Conservation (phyloP, 1,139 yeast genomes). For the Maudiozyma humilis region DNA sequence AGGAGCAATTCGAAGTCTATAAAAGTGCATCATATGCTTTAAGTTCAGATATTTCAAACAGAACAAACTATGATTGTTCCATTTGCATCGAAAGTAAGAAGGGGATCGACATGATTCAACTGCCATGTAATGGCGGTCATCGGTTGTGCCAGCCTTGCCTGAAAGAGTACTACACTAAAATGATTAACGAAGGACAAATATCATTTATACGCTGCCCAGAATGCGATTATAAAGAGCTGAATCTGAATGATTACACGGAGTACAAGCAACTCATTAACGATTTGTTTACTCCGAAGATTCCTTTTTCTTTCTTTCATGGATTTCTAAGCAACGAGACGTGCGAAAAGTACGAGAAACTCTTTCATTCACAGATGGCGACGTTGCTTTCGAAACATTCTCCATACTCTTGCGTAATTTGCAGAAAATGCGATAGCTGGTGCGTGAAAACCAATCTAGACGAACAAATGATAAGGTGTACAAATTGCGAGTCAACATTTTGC, state of each 20-base stretch:
- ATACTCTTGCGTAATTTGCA: constrained; percentile 45
- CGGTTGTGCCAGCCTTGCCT: constrained; percentile 48
- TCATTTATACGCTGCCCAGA: constrained; percentile 55
- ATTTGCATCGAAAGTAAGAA: constrained; percentile 50
- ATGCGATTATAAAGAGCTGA: constrained; percentile 34
- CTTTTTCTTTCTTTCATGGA: constrained; percentile 30
- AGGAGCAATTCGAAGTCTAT: constrained; percentile 17
- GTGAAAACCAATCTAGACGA: constrained; percentile 45
- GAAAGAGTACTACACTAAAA: constrained; percentile 38
- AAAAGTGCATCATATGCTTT: constrained; percentile 22
- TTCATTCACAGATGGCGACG: constrained; percentile 38
- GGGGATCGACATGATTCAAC: constrained; percentile 40
- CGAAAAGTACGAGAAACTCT: constrained; percentile 36
- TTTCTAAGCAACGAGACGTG: constrained; percentile 33
- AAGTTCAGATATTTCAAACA: constrained; percentile 32
- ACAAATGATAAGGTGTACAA: constrained; percentile 45
- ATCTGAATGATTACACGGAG: constrained; percentile 23
- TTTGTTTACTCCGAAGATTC: constrained; percentile 37
- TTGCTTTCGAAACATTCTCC: constrained; percentile 43
- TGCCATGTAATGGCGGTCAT: constrained; percentile 36
- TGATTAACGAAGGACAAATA: constrained; percentile 45
- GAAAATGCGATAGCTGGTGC: constrained; percentile 43
- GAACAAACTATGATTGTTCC: constrained; percentile 44
- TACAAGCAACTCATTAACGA: constrained; percentile 29
- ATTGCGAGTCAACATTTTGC: constrained; percentile 54